Base-by-base conservation (phyloP, 305 asterid species). In the Plantago coronopus region DNA sequence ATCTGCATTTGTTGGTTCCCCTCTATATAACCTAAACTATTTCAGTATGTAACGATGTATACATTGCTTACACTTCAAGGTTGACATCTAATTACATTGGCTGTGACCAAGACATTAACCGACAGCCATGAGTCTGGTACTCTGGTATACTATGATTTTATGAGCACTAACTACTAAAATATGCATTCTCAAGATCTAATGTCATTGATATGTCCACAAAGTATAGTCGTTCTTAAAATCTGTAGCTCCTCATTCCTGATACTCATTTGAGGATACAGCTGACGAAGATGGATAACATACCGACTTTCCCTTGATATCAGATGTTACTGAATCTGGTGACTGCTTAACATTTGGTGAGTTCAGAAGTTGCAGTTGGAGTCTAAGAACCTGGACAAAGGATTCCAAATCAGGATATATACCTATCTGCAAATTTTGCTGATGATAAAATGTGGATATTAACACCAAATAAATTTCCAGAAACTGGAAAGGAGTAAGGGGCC, bases 221-320 rank as follows among this genome's bases (percentile, higher is more conserved):
- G 5, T 27, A 5, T 5, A 2, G 5, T 27, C 31, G 4, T 27
- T 27, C 2, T 2, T 2, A 27, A 27, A 2, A 27, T 5, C 12
- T 53, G 23, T 58, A 22, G 66, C 56, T 31, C 19, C 69, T 46
- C 60, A 50, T 15, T 59, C 51, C 54, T 17, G 46, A 47, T 48
- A 46, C 61, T 38, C 71, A 14, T 47, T 49, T 18, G 61, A 48
- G 40, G 50, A 65, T 12, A 60, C 61, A 47, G n/a, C 48, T 21
- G 76, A 59, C n/a, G 70, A 64, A 46, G 77, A 68, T 34, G 63
- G 64, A 2, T 74, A 55, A 0, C 60, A 56, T 55, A 71, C 72
- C 13, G 72, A 25, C 73, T 82, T 82, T 54, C 83, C 80, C 73
- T 75, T 79, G 17, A 29, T 17, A 63, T 59, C 78, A 37, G 69